phyloP scores from a whole-genome alignment of 495 filamentous ascomycete genomes.

The Podospora comata region DNA sequence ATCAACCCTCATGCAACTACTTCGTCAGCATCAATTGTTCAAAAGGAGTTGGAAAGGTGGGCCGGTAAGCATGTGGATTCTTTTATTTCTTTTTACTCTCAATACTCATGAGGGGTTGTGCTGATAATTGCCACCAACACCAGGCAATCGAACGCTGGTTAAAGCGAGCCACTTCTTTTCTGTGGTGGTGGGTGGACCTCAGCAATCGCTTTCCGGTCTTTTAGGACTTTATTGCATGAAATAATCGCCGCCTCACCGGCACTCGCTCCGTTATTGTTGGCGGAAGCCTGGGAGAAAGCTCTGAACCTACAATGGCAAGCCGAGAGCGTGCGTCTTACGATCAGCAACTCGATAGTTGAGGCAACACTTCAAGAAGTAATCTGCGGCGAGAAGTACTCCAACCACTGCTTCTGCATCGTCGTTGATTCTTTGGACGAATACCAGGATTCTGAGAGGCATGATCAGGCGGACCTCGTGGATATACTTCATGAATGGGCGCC shows the following conservation, averaged over 20 bases:
- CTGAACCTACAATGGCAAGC: neutral
- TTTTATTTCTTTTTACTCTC: too few species aligned
- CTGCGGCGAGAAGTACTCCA: neutral
- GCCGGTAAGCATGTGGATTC: conserved; percentile 4
- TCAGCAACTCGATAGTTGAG: neutral
- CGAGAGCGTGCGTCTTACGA: neutral
- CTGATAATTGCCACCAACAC: too few species aligned
- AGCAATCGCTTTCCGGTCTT: conserved; percentile 1
- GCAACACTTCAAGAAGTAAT: neutral
- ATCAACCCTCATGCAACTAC: conserved; percentile 12
- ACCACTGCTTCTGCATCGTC: neutral
- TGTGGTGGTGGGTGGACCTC: neutral
- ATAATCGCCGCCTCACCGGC: conserved; percentile 3
- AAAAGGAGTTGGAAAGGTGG: conserved; percentile 1
- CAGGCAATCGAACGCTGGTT: conserved; percentile 3
- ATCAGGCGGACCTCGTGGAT: conserved; percentile 13
- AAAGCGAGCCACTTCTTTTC: conserved; percentile 13
- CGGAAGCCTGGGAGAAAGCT: neutral
- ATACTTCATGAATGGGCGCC: conserved; percentile 12
- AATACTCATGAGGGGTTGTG: too few species aligned
- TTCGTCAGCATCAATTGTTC: neutral
- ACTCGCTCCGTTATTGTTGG: neutral
- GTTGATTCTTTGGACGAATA: conserved; percentile 40
- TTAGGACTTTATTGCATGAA: conserved; percentile 9
- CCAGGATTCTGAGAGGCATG: conserved; percentile 12